Base-by-base conservation (phyloP, 1,284 basidiomycete genomes). In the Microbotryum scabiosae region DNA sequence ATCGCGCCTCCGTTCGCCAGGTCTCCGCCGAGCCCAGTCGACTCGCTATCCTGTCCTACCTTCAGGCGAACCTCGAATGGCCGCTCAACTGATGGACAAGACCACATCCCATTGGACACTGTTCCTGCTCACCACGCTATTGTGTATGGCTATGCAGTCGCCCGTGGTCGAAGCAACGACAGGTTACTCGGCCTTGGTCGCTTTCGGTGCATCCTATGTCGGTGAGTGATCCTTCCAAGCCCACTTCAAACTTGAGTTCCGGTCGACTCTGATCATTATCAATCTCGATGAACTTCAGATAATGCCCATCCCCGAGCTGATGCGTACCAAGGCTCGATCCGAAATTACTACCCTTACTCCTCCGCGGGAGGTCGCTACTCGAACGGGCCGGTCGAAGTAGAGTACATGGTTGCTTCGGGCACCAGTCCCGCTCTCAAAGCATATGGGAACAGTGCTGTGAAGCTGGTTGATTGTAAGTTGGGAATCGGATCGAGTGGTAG, bases 341-440 rank as follows among this genome's bases (percentile, higher is more conserved):
- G 66, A 5, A 2, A 62, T 9, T 68, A 62, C 44, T 44, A 44
- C n/a, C 66, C 66, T 5, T 68, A 61, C 46, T 28, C 50, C 45
- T 44, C 47, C 30, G 58, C 46, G 20, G 52, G 50, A 23, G 66
- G 66, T 10, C 50, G 58, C 18, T 68, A 65, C 54, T 45, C 64
- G 41, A 68, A 68, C 23, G 66, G 66, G 2, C 49, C 51, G 44
- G 66, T 68, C 18, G 66, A 48, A 0, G 64, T 65, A 50, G 66
- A 68, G 47, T 63, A 54, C 44, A 62, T 68, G 61, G 66, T 61
- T 9, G 30, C 53, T 23, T 16, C 41, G 9, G 23, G 23, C 2
- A n/a, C 48, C 41, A 45, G 46, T 20, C 54, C 63, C 8, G 43
- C 55, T 3, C 30, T 55, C 47, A 59, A 53, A 41, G 2, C 14